Evolutionary conservation across 176 grass and related monocot genomes (phyloP), one percentile per base, ranked within the genome.

Genomic region (Cymbopogon citratus): DNA sequence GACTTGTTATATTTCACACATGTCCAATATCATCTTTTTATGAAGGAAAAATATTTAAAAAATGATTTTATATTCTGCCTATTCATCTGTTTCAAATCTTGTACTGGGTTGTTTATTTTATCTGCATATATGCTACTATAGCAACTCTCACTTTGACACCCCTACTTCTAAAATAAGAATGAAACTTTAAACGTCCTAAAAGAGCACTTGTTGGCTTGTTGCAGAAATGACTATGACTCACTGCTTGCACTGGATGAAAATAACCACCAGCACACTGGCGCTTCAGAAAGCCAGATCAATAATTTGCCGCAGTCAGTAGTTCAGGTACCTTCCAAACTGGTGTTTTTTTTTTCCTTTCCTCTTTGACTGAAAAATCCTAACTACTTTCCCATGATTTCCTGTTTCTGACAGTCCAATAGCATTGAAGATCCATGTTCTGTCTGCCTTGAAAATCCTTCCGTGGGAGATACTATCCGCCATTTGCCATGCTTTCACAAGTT

Each of bases 401-500:
- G 54, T 69, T 59, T 87, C 78, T 12, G 33, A 74, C 86, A 98
- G 95, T 81, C 72, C n/a, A 86, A 85, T 80, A 92, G 80, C 67
- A 75, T 84, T 3, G 84, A 92, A 83, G 94, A 98, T 78, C 82
- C 91, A 3, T 98, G 95, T 67, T 84, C 92, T 33, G 85, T 98
- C 71, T 97, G 92, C 86, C 92, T 94, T 6, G 92, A 94, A 69
- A 92, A 83, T 51, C 95, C 86, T 14, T 84, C 80, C 26, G 19
- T 91, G 8, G 95, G 95, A 87, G 90, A 92, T 41, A 94, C 86
- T 74, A 89, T 98, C 33, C 87, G 88, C 40, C 92, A 92, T 91
- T 68, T 98, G 57, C 92, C 90, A 83, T 98, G 95, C 92, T 85
- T 94, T 69, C 95, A 98, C 57, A 92, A 89, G 84, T 98, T 98